Base-by-base conservation (phyloP, 2,329 filamentous ascomycete species). In the Fusarium nygamai region DNA sequence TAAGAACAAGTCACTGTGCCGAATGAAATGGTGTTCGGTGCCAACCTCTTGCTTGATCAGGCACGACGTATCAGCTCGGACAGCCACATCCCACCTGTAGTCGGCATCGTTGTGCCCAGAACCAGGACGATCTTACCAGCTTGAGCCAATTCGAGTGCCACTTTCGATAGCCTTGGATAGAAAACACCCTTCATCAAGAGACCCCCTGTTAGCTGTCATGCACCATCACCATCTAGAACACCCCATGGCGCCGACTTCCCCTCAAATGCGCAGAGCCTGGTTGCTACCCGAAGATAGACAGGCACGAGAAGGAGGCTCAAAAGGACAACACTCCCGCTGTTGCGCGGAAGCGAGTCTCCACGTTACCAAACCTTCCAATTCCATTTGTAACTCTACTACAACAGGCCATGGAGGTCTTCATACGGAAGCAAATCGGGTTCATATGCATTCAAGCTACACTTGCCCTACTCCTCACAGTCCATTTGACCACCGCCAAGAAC, bases 391-490 rank as follows among this genome's bases (percentile, higher is more conserved):
- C 14, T n/a, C 22, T 19, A n/a, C 47, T n/a, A 17, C 7, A 17
- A 50, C 6, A 33, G 22, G 22, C 47, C 22, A 50, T 33, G 47
- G 47, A n/a, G 14, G 4, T 14, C 20, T 33, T 16, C 14, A 31
- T 33, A 31, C 6, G 14, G 47, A 50, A 50, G 22, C 9, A 33
- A 17, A 4, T 50, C 8, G 16, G 22, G 29, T 13, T 13, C 29
- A 33, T n/a, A 33, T 50, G 47, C 20, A 13, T 14, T 12, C 20
- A 16, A 19, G 7, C 47, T 50, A n/a, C 20, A 16, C 20, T 61
- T 19, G 13, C 19, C 0, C 14, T 47, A 3, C 10, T 61, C 1
- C 3, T 61, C 3, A 20, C 7, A 1, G 3, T 34, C 2, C 4
- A 19, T 5, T 33, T 8, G 3, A 31, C 24, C 1, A 29, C 20